Percentiles rank a stretch among this genome's conserved stretches.
phyloP scores from a whole-genome alignment of 257 asterid genomes.

The Penstemon newberryi region DNA sequence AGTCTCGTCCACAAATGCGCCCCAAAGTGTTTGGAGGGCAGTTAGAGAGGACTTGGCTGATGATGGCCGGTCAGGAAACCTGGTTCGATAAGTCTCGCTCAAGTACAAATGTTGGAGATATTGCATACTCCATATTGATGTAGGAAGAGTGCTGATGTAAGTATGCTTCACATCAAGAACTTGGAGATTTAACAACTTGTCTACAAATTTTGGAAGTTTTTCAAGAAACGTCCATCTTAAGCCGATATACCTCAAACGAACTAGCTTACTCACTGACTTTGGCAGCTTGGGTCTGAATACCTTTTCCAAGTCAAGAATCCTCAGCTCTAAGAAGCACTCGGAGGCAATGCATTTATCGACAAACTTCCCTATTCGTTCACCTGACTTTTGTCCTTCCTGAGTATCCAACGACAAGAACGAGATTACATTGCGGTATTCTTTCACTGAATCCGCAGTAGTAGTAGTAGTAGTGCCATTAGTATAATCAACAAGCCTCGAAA shows the following conservation, averaged over 20 bases:
- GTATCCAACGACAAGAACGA: conserved; percentile 32
- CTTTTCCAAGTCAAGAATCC: conserved; percentile 33
- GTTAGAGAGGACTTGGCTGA: background rate
- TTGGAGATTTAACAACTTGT: conserved; percentile 26
- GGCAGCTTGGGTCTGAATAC: conserved; percentile 36
- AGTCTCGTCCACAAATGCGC: conserved; percentile 33
- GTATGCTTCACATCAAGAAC: conserved; percentile 41
- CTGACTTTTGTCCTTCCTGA: conserved; percentile 29
- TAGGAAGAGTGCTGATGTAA: conserved; percentile 34
- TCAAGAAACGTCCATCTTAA: conserved; percentile 37
- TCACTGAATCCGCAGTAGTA: background rate
- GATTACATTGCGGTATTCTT: background rate
- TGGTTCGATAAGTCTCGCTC: conserved; percentile 38
- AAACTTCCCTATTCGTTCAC: conserved; percentile 31
- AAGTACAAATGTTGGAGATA: conserved; percentile 34
- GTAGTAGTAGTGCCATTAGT: background rate
- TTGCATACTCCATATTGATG: conserved; percentile 35
- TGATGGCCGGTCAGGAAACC: conserved; percentile 24
- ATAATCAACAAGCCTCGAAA: conserved; percentile 22
- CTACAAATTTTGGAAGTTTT: conserved; percentile 21
- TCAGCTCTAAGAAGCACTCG: conserved; percentile 26
- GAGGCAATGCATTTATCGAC: conserved; percentile 29
- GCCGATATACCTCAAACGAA: conserved; percentile 29
- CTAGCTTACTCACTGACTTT: conserved; percentile 1
- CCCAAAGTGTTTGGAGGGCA: conserved; percentile 35